Evolutionary conservation across 441 rosid species (phyloP).

Genomic region (Euphorbia corollata): DNA sequence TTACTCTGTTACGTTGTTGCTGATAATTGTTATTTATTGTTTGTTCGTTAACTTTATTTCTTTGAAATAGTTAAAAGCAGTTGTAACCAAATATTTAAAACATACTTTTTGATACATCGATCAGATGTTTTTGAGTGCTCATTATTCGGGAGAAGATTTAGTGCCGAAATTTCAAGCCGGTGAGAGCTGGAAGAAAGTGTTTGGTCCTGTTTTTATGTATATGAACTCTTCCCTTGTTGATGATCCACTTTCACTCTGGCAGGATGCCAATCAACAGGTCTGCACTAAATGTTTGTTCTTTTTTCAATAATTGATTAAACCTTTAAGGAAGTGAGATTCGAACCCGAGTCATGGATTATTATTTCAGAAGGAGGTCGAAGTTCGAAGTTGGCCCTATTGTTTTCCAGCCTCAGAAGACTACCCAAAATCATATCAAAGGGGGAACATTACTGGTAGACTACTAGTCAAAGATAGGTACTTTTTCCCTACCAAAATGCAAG

Average conservation of each 20-base stretch:
- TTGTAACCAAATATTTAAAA: no score
- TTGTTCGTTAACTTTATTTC: no score
- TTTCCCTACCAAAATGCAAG: not conserved
- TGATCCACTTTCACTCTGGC: slow-evolving; percentile 52
- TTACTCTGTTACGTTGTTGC: not conserved
- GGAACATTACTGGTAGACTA: slow-evolving; percentile 54
- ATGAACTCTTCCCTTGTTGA: slow-evolving; percentile 31
- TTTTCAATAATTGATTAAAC: no score
- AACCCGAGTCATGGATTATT: no score
- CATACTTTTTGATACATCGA: no score
- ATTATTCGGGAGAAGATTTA: slow-evolving; percentile 66
- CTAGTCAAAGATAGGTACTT: slow-evolving; percentile 49
- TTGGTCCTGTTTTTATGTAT: slow-evolving; percentile 65
- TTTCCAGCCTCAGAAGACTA: slow-evolving; percentile 60
- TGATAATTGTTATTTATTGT: no score
- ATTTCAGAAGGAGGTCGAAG: slow-evolving; percentile 41
- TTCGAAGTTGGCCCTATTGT: slow-evolving; percentile 62
- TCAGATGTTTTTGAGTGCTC: slow-evolving; percentile 73
- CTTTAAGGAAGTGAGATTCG: no score
- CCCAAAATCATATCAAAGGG: slow-evolving; percentile 39
- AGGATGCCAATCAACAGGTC: slow-evolving; percentile 69
- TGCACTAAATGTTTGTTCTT: no score
- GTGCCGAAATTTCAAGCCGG: slow-evolving; percentile 45
- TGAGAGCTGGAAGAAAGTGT: slow-evolving; percentile 78
- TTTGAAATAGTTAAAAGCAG: no score